Evolutionary conservation across 805 yeast species (phyloP), one percentile per base, ranked within the genome.

Genomic region (Alloascoidea hylecoeti): DNA sequence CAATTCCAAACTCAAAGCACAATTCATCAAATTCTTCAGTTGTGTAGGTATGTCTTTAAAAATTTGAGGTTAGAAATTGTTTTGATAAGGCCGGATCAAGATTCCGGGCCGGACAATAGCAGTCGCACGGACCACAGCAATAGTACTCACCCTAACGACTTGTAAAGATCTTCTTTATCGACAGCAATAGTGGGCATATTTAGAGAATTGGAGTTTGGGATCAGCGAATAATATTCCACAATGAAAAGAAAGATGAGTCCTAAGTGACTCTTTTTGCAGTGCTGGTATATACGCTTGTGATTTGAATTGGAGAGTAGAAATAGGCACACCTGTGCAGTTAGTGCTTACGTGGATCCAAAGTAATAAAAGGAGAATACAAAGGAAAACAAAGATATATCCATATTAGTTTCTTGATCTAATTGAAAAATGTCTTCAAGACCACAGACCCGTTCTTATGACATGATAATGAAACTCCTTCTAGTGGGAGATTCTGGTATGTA

Each of bases 1-100:
- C 99, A 48, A 92, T 77, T 51, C 99, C 99, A 50, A 88, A 92
- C 54, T 89, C 94, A 66, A 92, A 92, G 65, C 97, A 92, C 49
- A 92, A 73, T 61, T 88, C 96, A 56, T 92, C 99, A 50, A 92
- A 88, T 55, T 89, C 98, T 50, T 85, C 75, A 47, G 92, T 81
- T 50, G 95, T 72, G 55, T 75, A 76, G 37, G 60, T 54, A 44
- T 65, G 64, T 32, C 70, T 50, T n/a, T n/a, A n/a, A n/a, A n/a
- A 34, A n/a, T 4, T 9, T 3, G 5, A 18, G 16, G 33, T 18
- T 18, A 35, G 37, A 15, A 27, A 6, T 15, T n/a, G 44, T 17
- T 27, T 16, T 5, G 17, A 14, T 30, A 18, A 30, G 15, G n/a
- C n/a, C n/a, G n/a, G n/a, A n/a, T n/a, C 30, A 23, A 23, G 30